Evolutionary conservation across 768 basidiomycete species (phyloP), one percentile per base, ranked within the genome.

Genomic region (Dioszegia aurantiaca): DNA sequence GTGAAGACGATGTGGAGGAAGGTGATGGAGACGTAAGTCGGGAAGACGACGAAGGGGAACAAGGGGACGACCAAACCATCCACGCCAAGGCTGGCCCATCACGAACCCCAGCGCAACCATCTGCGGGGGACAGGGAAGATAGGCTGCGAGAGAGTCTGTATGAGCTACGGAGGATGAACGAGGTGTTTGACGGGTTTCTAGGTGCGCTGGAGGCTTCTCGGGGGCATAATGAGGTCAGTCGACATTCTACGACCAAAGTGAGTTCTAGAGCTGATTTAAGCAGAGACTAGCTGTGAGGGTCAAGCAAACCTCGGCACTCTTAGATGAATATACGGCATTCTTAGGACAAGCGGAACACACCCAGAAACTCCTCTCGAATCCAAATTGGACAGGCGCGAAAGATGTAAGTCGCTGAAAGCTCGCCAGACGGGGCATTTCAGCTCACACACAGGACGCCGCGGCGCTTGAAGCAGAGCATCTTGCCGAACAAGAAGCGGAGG

Each of bases 321-420:
- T 79, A 11, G 78, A 79, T 54, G 62, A 73, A 47, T 79, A 79
- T 59, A 68, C 72, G 4, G 62, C 72, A 0, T 60, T 79, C 16
- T 56, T 77, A 41, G 69, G 72, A 27, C 79, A 79, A 48, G 65
- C 78, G 21, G 77, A 79, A 58, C 77, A 78, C 60, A 77, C 76
- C 0, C 73, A 77, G 62, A 48, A 67, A 30, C 58, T 79, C 19
- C 46, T 79, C 11, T 58, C 75, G 12, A 76, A 79, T 53, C 62
- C 69, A 1, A 56, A 67, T 19, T 79, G 77, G 77, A 67, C 68
- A 4, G 78, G 78, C 0, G 62, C 68, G 2, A 37, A 57, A 4
- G 69, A 69, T 55, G 77, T 77, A 39, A 57, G 77, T 72, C 19
- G 10, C n/a, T n/a, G n/a, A n/a, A n/a, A n/a, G n/a, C n/a, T n/a